Evolutionary conservation across 768 basidiomycete genomes (phyloP), one percentile per base, ranked within the genome.

Genomic region (Lentinula raphanica): DNA sequence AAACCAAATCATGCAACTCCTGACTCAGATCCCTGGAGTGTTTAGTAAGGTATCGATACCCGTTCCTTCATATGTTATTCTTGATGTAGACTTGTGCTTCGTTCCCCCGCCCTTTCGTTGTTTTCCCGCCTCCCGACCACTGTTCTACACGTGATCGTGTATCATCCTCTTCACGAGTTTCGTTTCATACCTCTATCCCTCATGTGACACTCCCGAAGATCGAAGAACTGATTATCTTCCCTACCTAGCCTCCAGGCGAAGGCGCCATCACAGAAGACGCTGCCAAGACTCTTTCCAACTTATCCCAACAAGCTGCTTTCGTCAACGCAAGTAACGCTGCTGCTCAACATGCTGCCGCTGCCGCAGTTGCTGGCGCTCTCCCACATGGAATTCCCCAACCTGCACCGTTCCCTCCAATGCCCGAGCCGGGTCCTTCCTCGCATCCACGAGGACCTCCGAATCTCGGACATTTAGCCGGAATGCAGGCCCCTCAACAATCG

Each of bases 371-470:
- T 55, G 5, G 39, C 59, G 35, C 63, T 60, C 36, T 62, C 53
- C n/a, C 54, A 67, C 27, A 60, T 63, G 3, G 77, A 77, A 42
- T 54, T 12, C 53, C 29, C 13, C 58, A 49, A 1, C 39, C 35
- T 15, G 32, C 21, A 45, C 38, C 31, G 1, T 65, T 83, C 29
- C 77, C 83, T 17, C 79, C 79, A 19, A 79, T 86, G 49, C 80
- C 79, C 35, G 86, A 88, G 59, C 84, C 86, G 2, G 86, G 87
- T 7, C 85, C 86, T n/a, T 87, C 86, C 3, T 85, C 85, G 0
- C 87, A 87, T 63, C 86, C 85, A 4, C 80, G 82, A 5, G 86
- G 86, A 0, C 86, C 86, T 3, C 86, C 86, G 4, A 82, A 80
- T 58, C 73, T 86, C 1, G 83, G 82, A 12, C 85, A 85, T 55